These are phyloP conservation scores for Penicillium desertorum DNA, from an alignment of 495 filamentous ascomycete species.

Conservation along the genomic window DNA sequence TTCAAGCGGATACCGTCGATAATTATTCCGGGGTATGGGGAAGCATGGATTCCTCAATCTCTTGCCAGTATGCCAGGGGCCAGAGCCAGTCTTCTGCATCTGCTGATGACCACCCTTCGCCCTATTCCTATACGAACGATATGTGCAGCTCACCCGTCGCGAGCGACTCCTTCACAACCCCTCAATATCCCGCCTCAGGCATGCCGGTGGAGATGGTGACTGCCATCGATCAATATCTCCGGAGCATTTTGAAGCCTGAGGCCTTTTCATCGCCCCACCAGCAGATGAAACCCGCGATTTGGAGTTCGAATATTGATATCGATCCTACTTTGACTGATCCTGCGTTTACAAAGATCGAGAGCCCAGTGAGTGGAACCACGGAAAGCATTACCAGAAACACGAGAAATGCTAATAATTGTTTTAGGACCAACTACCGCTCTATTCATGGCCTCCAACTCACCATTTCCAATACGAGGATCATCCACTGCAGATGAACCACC, in stretches of 20 bases:
- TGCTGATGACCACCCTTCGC: background rate
- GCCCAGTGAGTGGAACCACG: background rate
- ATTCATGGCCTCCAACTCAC: conserved; percentile 1
- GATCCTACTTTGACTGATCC: conserved; percentile 7
- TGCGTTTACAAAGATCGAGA: background rate
- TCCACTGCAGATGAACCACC: background rate
- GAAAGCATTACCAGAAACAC: background rate
- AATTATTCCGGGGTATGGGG: background rate
- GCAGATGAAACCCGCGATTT: background rate
- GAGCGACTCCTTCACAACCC: background rate
- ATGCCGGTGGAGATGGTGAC: conserved; percentile 8
- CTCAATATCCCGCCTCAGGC: conserved; percentile 7
- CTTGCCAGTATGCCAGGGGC: background rate
- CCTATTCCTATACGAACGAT: conserved; percentile 9
- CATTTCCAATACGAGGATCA: background rate
- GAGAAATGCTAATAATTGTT: background rate
- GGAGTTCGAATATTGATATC: conserved; percentile 6
- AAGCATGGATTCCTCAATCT: conserved; percentile 10
- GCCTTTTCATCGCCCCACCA: background rate
- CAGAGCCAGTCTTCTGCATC: conserved; percentile 8
- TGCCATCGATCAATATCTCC: conserved; percentile 6
- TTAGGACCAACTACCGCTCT: background rate
- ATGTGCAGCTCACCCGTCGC: conserved; percentile 9
- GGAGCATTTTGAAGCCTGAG: conserved; percentile 9
- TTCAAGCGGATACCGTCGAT: background rate